Conservation (phyloP, 116 monocot species). For the Cymodocea nodosa region DNA sequence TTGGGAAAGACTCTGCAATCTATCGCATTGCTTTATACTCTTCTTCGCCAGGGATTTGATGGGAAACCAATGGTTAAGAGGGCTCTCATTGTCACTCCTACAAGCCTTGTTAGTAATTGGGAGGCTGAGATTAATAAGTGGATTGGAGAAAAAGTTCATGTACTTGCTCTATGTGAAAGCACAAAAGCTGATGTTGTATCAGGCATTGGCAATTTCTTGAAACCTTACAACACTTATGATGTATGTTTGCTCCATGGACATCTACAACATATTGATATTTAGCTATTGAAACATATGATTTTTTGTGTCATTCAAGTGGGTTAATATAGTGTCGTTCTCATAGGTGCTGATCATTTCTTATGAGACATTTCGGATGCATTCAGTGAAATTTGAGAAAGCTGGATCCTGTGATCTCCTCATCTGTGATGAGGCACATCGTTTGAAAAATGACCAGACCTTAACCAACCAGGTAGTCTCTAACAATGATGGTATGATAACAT, state of each 20-base stretch:
- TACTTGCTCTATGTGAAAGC: constrained; percentile 92
- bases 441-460: constrained; percentile 95
- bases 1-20: constrained; percentile 97
- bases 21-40: constrained; percentile 84
- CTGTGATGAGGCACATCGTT: constrained; percentile 94
- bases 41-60: constrained; percentile 88
- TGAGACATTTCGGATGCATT: constrained; percentile 97
- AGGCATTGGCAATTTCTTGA: constrained; percentile 79
- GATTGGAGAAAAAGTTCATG: constrained; percentile 58
- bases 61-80: constrained; percentile 83
- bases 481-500: neutral
- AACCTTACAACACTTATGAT: constrained; percentile 46
- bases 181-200: constrained; percentile 82
- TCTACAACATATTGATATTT: neutral
- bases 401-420: constrained; percentile 94
- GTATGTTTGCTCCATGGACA: constrained; percentile 13
- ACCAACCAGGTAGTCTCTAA: constrained; percentile 41
- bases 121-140: constrained; percentile 94
- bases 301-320: neutral
- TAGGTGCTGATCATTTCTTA: constrained; percentile 94
- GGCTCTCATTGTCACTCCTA: constrained; percentile 85
- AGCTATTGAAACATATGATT: neutral
- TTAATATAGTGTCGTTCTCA: neutral
- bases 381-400: constrained; percentile 71
- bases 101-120: constrained; percentile 99